A percentile compares a stretch with the other conserved stretches of the same genome.
These are phyloP conservation scores for Asterophora parasitica DNA, from an alignment of 768 basidiomycete genomes.

Conservation along the genomic window DNA sequence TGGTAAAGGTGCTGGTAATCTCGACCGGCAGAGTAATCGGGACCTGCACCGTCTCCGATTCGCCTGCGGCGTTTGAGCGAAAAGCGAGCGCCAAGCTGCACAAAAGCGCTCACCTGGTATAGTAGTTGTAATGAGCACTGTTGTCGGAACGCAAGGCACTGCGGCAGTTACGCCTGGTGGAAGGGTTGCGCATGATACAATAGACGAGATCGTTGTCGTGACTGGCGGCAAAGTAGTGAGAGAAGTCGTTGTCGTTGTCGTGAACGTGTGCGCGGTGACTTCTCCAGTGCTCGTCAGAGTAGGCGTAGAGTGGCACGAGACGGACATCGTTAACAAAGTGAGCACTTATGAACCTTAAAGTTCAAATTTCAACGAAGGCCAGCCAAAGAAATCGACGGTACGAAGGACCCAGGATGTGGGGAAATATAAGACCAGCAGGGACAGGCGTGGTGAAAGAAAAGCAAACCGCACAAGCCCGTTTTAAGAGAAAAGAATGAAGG, in stretches of 20 bases:
- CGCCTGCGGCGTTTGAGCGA: slow-evolving; percentile 10
- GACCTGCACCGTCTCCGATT: slow-evolving; percentile 29
- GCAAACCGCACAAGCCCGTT: slow-evolving; percentile 12
- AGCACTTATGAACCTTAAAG: slow-evolving; percentile 6
- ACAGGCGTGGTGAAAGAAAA: slow-evolving; percentile 2
- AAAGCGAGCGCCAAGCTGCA: slow-evolving; percentile 15
- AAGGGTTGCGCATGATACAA: slow-evolving; percentile 24
- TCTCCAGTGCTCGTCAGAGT: slow-evolving; percentile 38
- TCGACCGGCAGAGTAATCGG: slow-evolving; percentile 35
- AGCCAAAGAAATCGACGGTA: no score
- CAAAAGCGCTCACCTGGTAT: slow-evolving; percentile 20
- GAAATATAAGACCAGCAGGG: slow-evolving; percentile 3
- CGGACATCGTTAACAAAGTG: slow-evolving; percentile 20
- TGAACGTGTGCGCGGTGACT: slow-evolving; percentile 28
- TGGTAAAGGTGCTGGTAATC: slow-evolving; percentile 25
- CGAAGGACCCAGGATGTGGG: neutral
- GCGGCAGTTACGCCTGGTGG: neutral
- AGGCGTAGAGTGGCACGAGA: slow-evolving; percentile 38
- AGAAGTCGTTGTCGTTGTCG: slow-evolving; percentile 34
- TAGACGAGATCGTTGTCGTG: slow-evolving; percentile 27
- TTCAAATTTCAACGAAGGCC: neutral
- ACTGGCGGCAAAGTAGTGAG: slow-evolving; percentile 24
- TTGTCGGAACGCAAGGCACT: slow-evolving; percentile 11
- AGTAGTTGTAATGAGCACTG: slow-evolving; percentile 14
- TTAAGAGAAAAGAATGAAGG: slow-evolving; percentile 13